Conservation (phyloP, 2,329 filamentous ascomycete species). For the Waltergamsia citrina region DNA sequence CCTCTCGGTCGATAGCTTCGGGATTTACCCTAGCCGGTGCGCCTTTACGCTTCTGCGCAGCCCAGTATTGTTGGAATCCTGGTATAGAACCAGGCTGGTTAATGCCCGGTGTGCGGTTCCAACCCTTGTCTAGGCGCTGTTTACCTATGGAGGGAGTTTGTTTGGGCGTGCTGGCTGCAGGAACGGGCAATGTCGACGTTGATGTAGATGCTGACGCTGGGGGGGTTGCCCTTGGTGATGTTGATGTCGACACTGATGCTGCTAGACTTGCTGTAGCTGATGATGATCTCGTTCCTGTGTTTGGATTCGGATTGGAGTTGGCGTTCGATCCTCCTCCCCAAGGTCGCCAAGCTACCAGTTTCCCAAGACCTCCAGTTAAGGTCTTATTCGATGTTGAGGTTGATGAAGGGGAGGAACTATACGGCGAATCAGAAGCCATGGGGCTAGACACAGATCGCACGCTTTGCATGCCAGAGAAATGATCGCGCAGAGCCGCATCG, state of each 20-base stretch:
- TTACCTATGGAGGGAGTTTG: too few species aligned
- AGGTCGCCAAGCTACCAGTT: constrained; percentile 38
- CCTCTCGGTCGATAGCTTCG: constrained; percentile 47
- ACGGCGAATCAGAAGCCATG: constrained; percentile 15
- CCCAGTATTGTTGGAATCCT: constrained; percentile 54
- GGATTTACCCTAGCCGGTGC: constrained; percentile 49
- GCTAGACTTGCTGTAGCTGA: constrained; percentile 3
- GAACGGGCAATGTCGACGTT: constrained; percentile 10
- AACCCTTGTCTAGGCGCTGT: constrained; percentile 24
- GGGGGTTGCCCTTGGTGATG: constrained; percentile 1
- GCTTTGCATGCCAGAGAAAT: constrained; percentile 28
- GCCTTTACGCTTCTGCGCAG: constrained; percentile 37
- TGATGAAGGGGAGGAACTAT: constrained; percentile 12
- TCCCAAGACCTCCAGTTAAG: constrained; percentile 23
- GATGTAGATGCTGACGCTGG: constrained; percentile 10
- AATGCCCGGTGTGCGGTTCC: constrained; percentile 56
- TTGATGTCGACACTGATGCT: not conserved
- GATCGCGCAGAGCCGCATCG: constrained; percentile 49
- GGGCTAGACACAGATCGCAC: constrained; percentile 21
- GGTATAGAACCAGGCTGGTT: constrained; percentile 70
- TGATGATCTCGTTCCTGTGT: not conserved
- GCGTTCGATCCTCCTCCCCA: constrained; percentile 24
- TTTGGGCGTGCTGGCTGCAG: constrained; percentile 12
- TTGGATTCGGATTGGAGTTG: constrained; percentile 1
- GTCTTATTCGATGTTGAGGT: constrained; percentile 11